Evolutionary conservation across 2,329 filamentous ascomycete genomes (phyloP), one percentile per base, ranked within the genome.

Genomic region (Whalleya microplaca): DNA sequence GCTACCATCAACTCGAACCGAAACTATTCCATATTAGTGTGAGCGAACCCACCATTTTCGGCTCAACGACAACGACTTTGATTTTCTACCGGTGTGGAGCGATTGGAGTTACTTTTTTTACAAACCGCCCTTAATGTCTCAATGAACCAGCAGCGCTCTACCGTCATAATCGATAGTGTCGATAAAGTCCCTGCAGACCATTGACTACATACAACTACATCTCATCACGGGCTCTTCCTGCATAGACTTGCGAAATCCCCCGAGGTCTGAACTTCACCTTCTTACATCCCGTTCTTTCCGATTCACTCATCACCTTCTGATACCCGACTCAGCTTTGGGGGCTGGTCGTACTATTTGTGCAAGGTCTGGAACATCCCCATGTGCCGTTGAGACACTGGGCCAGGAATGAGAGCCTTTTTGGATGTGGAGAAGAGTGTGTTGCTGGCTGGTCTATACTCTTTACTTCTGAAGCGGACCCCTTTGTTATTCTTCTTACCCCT

Each of bases 121-220:
- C 47, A 64, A 61, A 55, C 48, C 51, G 37, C 54, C 59, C 50
- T 65, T 71, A 70, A 71, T 69, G 68, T 70, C 65, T 71, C 67
- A 67, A 66, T 69, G 45, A 65, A 64, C 64, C 64, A 60, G 65
- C 64, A 68, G 62, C 52, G 52, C 56, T 41, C 53, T 16, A 12
- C 10, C 32, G 32, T 37, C 32, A 21, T 48, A 46, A 21, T 48
- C 21, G 50, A 16, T 40, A 50, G 46, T 19, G 46, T 47, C 23
- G 21, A 20, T 41, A 21, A 42, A 48, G 23, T 48, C 45, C 16
- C 51, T 29, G 45, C 54, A 32, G n/a, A 42, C 37, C 41, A 49
- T 51, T 53, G 46, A 54, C 32, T 40, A 43, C 49, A 37, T n/a
- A 23, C 10, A 27, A 42, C 18, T 37, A 37, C 27, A 27, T 51